Base-by-base conservation (phyloP, 2,329 filamentous ascomycete genomes). In the Periconia sp. region DNA sequence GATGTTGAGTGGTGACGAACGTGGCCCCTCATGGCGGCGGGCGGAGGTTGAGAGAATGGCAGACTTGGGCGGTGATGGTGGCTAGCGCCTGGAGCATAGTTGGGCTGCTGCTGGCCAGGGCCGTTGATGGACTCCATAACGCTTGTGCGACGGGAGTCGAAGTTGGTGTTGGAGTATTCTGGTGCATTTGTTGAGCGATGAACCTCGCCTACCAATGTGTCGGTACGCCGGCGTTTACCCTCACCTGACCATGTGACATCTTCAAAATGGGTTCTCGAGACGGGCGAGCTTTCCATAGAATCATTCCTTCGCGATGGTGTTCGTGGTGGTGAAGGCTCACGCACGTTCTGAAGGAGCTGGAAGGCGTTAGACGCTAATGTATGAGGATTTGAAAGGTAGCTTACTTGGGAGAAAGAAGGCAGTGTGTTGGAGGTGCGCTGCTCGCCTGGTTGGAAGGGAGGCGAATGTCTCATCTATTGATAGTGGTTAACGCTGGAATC, bases 391-490 rank as follows among this genome's bases (percentile, higher is more conserved):
- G 33, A 11, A 7, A 15, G 13, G 19, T 13, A n/a, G 17, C 57
- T 40, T 60, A 71, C 69, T 62, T 70, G 63, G 31, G 59, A 58
- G 30, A 72, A 71, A 1, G 68, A 69, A 1, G 69, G 69, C 14
- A 72, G 63, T 20, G 64, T 64, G 6, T 56, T 62, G 10, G 57
- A 50, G 8, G 58, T 58, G 13, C 50, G 59, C 30, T 67, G 65
- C 56, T 72, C 70, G 35, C 66, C 66, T 2, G 65, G 64, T 52
- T 72, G 70, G 3, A 71, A 59, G 6, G 70, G 70, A 8, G 70
- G 70, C n/a, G 70, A 71, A 41, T 64, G 62, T 35, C 69, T 64
- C 41, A 63, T 57, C 67, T 72, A 69, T 20, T 52, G 47, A 27
- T 27, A 5, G 23, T 27, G 23, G 23, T 27, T 27, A 27, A 27